Evolutionary conservation across 768 basidiomycete species (phyloP).

Genomic region (Hygrocybe coccinea): DNA sequence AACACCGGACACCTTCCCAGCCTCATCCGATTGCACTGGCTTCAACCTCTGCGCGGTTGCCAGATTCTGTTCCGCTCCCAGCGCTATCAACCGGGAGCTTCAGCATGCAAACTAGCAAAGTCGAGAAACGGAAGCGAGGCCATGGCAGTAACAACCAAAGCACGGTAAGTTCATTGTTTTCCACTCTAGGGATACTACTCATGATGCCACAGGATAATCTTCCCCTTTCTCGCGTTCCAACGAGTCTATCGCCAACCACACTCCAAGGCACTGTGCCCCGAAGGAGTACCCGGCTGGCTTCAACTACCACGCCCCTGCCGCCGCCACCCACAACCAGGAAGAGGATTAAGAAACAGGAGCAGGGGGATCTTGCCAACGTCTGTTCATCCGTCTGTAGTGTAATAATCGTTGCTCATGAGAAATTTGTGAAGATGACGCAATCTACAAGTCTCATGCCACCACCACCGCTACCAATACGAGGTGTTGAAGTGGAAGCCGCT

Average conservation of each 20-base stretch:
- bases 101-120: no score
- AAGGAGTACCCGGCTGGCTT: neutral
- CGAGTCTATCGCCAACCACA: neutral
- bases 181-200: constrained; percentile 6
- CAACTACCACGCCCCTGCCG: neutral
- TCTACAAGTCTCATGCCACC: constrained; percentile 7
- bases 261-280: constrained; percentile 1
- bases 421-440: constrained; percentile 5
- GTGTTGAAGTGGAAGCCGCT: constrained; percentile 3
- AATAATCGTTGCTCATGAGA: constrained; percentile 6
- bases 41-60: constrained; percentile 3
- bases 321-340: neutral
- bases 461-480: constrained; percentile 8
- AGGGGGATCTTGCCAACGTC: neutral
- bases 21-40: constrained; percentile 7
- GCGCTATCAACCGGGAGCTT: neutral
- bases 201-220: constrained; percentile 9
- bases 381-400: constrained; percentile 7
- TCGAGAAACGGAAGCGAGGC: constrained; percentile 6
- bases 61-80: constrained; percentile 1
- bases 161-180: constrained; percentile 9
- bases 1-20: constrained; percentile 5
- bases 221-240: constrained; percentile 2
- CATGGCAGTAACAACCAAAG: constrained; percentile 10
- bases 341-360: neutral